Base-by-base conservation (phyloP, 2,329 filamentous ascomycete genomes). In the Colletotrichum tropicale region DNA sequence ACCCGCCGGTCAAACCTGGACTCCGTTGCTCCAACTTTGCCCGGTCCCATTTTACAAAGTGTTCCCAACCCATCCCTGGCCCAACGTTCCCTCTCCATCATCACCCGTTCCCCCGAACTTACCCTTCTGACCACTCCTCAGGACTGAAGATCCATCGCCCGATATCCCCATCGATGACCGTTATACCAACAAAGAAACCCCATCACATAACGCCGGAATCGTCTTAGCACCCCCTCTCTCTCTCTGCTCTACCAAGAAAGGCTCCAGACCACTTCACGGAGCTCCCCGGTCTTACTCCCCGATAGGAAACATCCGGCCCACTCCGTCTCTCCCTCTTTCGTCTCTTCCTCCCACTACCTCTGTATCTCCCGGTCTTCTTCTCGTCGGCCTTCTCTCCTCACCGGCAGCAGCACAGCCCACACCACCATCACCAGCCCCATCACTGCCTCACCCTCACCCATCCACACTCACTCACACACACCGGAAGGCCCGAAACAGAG, bases 151-250 rank as follows among this genome's bases (percentile, higher is more conserved):
- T 52, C 60, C 34, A 21, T 32, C 60, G 21, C 26, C 30, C 48
- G 61, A 30, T 36, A 61, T 34, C 48, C 48, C 62, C 15, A 48
- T 67, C 69, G 36, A 75, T 72, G 73, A 75, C 73, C 69, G 73
- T 75, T 75, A 30, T 26, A 72, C 26, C 5, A 69, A 75, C 73
- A 75, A 72, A 75, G 69, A 58, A 67, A 61, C 24, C 24, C 36
- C 36, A 30, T 28, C 30, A 43, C 18, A n/a, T 28, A 61, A n/a
- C 30, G 67, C 69, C 69, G 69, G 72, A 72, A 66, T 48, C 61
- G 61, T 71, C 26, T 13, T 75, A 75, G 72, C 21, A 30, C 26
- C 36, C 21, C 32, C 28, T 21, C 16, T 32, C 56, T 61, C 26
- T 30, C 28, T 32, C n/a, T n/a, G 56, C 56, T 30, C 30, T 18